Percentiles rank a stretch among this genome's conserved stretches.
Evolutionary conservation across 768 basidiomycete species (phyloP).

Genomic region (Leccinum sublutescens): DNA sequence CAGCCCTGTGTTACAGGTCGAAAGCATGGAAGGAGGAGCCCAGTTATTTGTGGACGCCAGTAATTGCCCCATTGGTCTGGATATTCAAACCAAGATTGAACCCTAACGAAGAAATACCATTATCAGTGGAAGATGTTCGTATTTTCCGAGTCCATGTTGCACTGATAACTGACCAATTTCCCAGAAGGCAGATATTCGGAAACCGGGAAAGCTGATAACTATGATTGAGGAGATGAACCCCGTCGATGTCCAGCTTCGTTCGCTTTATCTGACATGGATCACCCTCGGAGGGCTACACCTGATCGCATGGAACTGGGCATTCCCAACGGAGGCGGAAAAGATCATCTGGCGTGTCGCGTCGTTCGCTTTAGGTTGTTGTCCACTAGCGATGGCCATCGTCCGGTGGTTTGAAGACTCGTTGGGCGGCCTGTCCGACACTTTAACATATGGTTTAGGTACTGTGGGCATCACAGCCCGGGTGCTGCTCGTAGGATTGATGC

Average conservation of each 20-base stretch:
- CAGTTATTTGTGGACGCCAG: not conserved
- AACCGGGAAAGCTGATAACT: not conserved
- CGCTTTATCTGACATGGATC: not conserved
- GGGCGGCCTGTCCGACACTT: not conserved
- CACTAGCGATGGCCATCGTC: not conserved
- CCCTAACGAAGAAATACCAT: not conserved
- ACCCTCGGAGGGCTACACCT: not conserved
- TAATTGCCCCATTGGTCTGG: not conserved
- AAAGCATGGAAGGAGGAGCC: not conserved
- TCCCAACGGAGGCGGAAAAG: not conserved
- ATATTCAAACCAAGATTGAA: not conserved
- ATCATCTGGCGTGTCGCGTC: not conserved
- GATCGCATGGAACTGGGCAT: constrained; percentile 4
- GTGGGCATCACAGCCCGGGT: not conserved
- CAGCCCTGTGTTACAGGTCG: not conserved
- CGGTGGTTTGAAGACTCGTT: not conserved
- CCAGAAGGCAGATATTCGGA: not conserved
- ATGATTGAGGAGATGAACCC: not conserved
- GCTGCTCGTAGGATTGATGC: constrained; percentile 1
- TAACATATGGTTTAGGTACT: not conserved
- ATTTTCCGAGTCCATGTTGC: no score
- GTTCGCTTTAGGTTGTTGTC: not conserved
- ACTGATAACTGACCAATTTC: not conserved
- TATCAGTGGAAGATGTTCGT: not conserved
- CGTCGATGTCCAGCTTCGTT: not conserved